Evolutionary conservation across 2,329 filamentous ascomycete species (phyloP).

Genomic region (Fusarium coffeatum): DNA sequence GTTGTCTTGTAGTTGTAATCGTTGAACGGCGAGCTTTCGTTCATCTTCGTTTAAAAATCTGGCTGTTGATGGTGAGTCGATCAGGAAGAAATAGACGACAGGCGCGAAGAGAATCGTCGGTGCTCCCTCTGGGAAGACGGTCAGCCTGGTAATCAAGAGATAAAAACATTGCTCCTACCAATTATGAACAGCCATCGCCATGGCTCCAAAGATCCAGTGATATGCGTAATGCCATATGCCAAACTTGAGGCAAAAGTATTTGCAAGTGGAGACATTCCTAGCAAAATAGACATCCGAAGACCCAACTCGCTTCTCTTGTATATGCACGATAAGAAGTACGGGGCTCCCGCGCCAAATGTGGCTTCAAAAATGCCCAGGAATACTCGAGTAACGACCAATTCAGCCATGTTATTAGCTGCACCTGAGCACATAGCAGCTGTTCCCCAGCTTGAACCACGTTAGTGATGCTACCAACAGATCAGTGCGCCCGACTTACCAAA

Average conservation of each 20-base stretch:
- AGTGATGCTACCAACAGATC: no score
- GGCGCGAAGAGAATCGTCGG: constrained; percentile 16
- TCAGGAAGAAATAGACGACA: constrained; percentile 29
- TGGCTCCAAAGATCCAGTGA: constrained; percentile 10
- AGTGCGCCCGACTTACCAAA: constrained; percentile 35
- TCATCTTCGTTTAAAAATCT: constrained; percentile 25
- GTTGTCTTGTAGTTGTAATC: constrained; percentile 4
- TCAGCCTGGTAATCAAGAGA: not conserved
- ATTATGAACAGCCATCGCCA: constrained; percentile 25
- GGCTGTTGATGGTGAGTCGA: constrained; percentile 29
- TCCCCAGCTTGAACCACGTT: no score
- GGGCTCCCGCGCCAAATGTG: constrained; percentile 34
- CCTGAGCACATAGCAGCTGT: constrained; percentile 37
- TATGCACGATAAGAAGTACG: constrained; percentile 29
- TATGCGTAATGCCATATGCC: constrained; percentile 31
- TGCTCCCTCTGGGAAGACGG: not conserved
- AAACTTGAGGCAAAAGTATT: constrained; percentile 30
- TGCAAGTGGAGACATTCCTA: constrained; percentile 32
- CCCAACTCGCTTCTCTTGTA: constrained; percentile 33
- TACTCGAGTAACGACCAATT: constrained; percentile 16
- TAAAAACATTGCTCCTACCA: no score
- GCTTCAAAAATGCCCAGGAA: constrained; percentile 35
- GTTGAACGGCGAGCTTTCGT: not conserved
- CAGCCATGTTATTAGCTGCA: constrained; percentile 1
- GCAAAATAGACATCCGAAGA: constrained; percentile 8